Evolutionary conservation across 2,329 filamentous ascomycete genomes (phyloP).

Genomic region (Trichoderma oligosporum): DNA sequence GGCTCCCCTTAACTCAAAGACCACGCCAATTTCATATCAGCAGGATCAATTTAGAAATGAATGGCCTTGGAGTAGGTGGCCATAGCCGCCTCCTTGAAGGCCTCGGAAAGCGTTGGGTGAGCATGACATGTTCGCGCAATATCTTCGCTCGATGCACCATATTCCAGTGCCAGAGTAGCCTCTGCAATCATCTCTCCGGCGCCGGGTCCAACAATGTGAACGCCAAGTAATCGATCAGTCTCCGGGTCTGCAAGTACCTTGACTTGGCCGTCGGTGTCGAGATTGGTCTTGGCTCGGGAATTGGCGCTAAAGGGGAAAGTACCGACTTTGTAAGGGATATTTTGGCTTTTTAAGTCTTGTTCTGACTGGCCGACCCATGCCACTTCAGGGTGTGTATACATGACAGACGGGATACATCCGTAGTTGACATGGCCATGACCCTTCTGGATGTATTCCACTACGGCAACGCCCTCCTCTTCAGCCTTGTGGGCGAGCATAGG

Average conservation of each 20-base stretch:
- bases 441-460: slow-evolving; percentile 96
- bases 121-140: slow-evolving; percentile 93
- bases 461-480: slow-evolving; percentile 94
- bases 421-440: slow-evolving; percentile 99
- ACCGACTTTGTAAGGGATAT: slow-evolving; percentile 88
- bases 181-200: slow-evolving; percentile 99
- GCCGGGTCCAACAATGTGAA: slow-evolving; percentile 94
- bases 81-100: slow-evolving; percentile 99
- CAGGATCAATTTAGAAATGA: slow-evolving; percentile 65
- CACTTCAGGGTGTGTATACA: slow-evolving; percentile 99
- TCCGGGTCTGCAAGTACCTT: slow-evolving; percentile 96
- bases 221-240: slow-evolving; percentile 90
- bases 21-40: background rate
- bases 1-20: background rate
- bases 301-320: slow-evolving; percentile 98
- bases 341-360: slow-evolving; percentile 85
- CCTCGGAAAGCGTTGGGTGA: slow-evolving; percentile 92
- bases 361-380: slow-evolving; percentile 98
- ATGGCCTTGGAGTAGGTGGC: slow-evolving; percentile 93
- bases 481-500: slow-evolving; percentile 99
- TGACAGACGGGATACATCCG: slow-evolving; percentile 92
- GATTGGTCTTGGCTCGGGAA: slow-evolving; percentile 97
- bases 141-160: slow-evolving; percentile 92
- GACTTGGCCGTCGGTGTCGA: slow-evolving; percentile 91
- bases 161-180: slow-evolving; percentile 90